phyloP scores from a whole-genome alignment of 768 basidiomycete species.

The Flagelloscypha sp. region DNA sequence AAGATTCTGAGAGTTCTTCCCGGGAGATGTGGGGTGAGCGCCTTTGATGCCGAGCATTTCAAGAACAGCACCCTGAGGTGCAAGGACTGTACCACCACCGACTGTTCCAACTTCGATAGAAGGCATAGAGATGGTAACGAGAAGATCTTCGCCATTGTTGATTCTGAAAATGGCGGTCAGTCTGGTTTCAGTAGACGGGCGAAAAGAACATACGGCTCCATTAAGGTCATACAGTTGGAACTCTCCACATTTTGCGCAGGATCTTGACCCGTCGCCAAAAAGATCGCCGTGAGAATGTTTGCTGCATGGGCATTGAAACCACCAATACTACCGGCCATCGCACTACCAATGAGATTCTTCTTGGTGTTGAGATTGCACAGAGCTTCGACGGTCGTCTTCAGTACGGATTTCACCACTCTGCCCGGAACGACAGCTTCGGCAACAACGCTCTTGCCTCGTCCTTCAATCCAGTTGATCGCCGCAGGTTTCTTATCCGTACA shows the following conservation, averaged over 20 bases:
- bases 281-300: slow-evolving; percentile 93
- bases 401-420: slow-evolving; percentile 74
- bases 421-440: slow-evolving; percentile 93
- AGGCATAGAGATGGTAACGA: slow-evolving; percentile 96
- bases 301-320: slow-evolving; percentile 99
- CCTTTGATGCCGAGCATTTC: slow-evolving; percentile 92
- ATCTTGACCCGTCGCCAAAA: slow-evolving; percentile 95
- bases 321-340: slow-evolving; percentile 97
- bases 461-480: slow-evolving; percentile 99
- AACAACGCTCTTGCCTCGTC: slow-evolving; percentile 94
- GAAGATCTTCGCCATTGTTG: slow-evolving; percentile 82
- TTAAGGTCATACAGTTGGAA: slow-evolving; percentile 96
- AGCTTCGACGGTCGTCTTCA: slow-evolving; percentile 91
- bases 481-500: slow-evolving; percentile 99
- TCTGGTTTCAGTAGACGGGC: slow-evolving; percentile 1
- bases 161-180: slow-evolving; percentile 37
- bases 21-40: slow-evolving; percentile 79
- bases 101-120: slow-evolving; percentile 98
- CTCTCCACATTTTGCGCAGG: slow-evolving; percentile 99
- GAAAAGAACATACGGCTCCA: slow-evolving; percentile 76
- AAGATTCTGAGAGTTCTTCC: slow-evolving; percentile 81
- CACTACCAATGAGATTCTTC: slow-evolving; percentile 96
- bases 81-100: slow-evolving; percentile 90
- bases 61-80: slow-evolving; percentile 82
- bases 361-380: slow-evolving; percentile 88